Percentiles rank a stretch among this genome's conserved stretches.
These are phyloP conservation scores for Russula sp. DNA, from an alignment of 768 basidiomycete species.

Conservation along the genomic window DNA sequence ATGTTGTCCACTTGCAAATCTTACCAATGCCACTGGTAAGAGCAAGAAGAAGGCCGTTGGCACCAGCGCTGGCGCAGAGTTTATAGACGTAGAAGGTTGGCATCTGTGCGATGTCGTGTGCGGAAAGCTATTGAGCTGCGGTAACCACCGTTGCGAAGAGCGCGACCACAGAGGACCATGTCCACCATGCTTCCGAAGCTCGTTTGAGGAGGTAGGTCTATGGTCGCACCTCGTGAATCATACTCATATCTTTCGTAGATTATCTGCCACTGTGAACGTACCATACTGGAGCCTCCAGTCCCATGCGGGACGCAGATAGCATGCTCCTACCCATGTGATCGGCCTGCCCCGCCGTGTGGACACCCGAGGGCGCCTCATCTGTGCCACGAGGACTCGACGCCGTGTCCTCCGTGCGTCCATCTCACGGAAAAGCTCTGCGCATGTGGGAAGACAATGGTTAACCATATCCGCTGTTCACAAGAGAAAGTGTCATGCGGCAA, in stretches of 20 bases:
- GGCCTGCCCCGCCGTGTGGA: slow-evolving; percentile 68
- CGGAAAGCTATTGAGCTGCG: slow-evolving; percentile 64
- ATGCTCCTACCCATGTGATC: slow-evolving; percentile 77
- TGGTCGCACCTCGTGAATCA: background rate
- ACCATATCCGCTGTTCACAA: slow-evolving; percentile 79
- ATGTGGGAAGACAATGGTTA: slow-evolving; percentile 79
- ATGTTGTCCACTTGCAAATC: slow-evolving; percentile 84
- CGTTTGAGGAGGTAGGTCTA: slow-evolving; percentile 78
- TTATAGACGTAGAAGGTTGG: slow-evolving; percentile 58
- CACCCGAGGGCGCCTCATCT: slow-evolving; percentile 72
- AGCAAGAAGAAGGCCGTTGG: slow-evolving; percentile 48
- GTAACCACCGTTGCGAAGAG: slow-evolving; percentile 72
- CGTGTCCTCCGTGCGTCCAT: slow-evolving; percentile 85
- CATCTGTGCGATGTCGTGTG: slow-evolving; percentile 85
- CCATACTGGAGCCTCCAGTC: slow-evolving; percentile 82
- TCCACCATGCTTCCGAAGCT: slow-evolving; percentile 76
- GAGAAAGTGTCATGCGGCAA: slow-evolving; percentile 84
- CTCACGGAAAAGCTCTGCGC: slow-evolving; percentile 77
- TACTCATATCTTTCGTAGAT: slow-evolving; percentile 38
- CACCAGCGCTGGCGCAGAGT: slow-evolving; percentile 32
- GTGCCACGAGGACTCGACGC: slow-evolving; percentile 67
- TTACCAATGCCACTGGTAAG: slow-evolving; percentile 47
- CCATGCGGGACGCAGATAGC: slow-evolving; percentile 76
- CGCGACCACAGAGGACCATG: slow-evolving; percentile 82
- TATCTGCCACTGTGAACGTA: slow-evolving; percentile 79